Percentiles rank a stretch among this genome's conserved stretches.
phyloP scores from a whole-genome alignment of 768 basidiomycete species.

The Steccherinum ochraceum region DNA sequence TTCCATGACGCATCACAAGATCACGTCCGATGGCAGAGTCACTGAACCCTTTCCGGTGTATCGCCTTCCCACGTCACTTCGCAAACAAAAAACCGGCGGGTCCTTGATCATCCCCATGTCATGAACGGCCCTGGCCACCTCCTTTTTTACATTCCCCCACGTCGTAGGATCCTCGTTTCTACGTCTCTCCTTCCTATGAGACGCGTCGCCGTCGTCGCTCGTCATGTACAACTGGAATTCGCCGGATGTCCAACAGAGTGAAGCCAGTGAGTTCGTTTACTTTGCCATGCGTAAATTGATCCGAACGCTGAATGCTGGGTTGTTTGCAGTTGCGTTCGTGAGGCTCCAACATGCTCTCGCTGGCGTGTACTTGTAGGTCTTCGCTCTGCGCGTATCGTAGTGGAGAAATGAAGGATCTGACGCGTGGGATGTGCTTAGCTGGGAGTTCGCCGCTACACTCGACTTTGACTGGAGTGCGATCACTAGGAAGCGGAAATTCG shows the following conservation, averaged over 20 bases:
- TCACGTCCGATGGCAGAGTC: too few relatives aligned
- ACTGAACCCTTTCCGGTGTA: too few relatives aligned
- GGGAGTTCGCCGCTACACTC: slow-evolving; percentile 61
- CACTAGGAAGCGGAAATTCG: slow-evolving; percentile 48
- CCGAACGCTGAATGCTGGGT: too few relatives aligned
- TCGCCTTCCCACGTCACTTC: background rate
- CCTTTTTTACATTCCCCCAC: background rate
- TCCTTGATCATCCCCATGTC: too few relatives aligned
- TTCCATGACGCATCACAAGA: too few relatives aligned
- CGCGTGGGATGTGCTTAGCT: slow-evolving; percentile 30
- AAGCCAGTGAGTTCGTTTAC: background rate
- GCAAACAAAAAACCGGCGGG: background rate
- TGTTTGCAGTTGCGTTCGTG: slow-evolving; percentile 28
- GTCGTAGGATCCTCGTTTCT: background rate
- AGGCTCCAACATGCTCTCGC: slow-evolving; percentile 36
- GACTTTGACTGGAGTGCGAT: slow-evolving; percentile 62
- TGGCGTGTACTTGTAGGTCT: slow-evolving; percentile 41
- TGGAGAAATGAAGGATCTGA: slow-evolving; percentile 44
- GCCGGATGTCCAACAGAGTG: background rate
- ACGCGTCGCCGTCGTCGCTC: background rate
- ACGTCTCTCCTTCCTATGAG: background rate
- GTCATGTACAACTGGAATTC: background rate
- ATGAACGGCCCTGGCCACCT: background rate
- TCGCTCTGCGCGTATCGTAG: slow-evolving; percentile 58
- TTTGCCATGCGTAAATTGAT: too few relatives aligned